A percentile compares a stretch with the other conserved stretches of the same genome.
Evolutionary conservation across 768 basidiomycete genomes (phyloP).

Genomic region (Agaricus bisporus): DNA sequence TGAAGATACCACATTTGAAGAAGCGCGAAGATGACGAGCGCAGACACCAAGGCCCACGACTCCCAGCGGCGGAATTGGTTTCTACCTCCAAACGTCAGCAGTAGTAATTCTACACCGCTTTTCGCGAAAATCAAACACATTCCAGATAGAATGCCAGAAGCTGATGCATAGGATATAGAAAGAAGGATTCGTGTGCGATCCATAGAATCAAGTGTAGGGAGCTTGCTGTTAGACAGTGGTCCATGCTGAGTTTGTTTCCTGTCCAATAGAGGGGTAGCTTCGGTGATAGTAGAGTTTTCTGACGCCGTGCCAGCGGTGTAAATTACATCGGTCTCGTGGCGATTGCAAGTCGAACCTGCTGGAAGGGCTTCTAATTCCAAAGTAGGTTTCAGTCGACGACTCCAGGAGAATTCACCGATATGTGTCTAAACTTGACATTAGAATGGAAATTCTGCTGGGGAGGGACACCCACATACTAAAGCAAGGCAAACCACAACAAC

Average conservation of each 20-base stretch:
- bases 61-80: slow-evolving; percentile 86
- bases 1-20: slow-evolving; percentile 84
- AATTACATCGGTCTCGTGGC: slow-evolving; percentile 32
- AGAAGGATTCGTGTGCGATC: slow-evolving; percentile 53
- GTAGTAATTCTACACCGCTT: slow-evolving; percentile 82
- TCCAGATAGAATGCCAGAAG: slow-evolving; percentile 83
- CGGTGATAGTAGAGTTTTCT: slow-evolving; percentile 1
- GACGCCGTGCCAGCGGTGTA: slow-evolving; percentile 13
- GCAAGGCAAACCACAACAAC: slow-evolving; percentile 53
- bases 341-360: slow-evolving; percentile 26
- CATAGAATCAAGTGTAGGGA: slow-evolving; percentile 18
- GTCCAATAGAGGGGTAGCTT: slow-evolving; percentile 49
- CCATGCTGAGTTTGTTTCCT: slow-evolving; percentile 18
- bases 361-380: slow-evolving; percentile 21
- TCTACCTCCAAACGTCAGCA: slow-evolving; percentile 67
- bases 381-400: slow-evolving; percentile 26
- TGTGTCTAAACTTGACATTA: slow-evolving; percentile 57
- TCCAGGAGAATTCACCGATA: slow-evolving; percentile 57
- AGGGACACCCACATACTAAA: slow-evolving; percentile 41
- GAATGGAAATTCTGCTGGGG: background rate
- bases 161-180: slow-evolving; percentile 81
- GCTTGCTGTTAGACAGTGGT: slow-evolving; percentile 13
- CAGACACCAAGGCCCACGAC: slow-evolving; percentile 73
- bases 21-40: slow-evolving; percentile 67
- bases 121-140: slow-evolving; percentile 94